A percentile compares a stretch with the other conserved stretches of the same genome.
Conservation (phyloP, 208 protist genomes). For the Trypanosoma vivax region DNA sequence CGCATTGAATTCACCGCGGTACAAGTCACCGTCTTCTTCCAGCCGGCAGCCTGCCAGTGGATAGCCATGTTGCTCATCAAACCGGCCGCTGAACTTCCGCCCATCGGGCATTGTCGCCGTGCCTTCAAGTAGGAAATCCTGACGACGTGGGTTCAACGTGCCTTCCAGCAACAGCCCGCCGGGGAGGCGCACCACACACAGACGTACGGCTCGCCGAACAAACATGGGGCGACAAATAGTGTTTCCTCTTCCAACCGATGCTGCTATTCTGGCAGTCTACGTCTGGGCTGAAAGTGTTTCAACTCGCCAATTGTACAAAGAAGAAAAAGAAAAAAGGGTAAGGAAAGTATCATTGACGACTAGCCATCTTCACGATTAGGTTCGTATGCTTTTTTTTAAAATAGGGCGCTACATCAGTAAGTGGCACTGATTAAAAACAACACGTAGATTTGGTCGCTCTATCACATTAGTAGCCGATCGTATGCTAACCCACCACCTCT, state of each 20-base stretch:
- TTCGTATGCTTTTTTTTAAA: too few species aligned
- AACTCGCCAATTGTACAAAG: neutral
- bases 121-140: constrained; percentile 49
- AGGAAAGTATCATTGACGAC: constrained; percentile 8
- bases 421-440: too few species aligned
- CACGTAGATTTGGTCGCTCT: too few species aligned
- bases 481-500: too few species aligned
- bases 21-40: constrained; percentile 87
- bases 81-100: constrained; percentile 65
- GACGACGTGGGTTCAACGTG: constrained; percentile 43
- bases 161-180: constrained; percentile 70
- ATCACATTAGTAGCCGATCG: too few species aligned
- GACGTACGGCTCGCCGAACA: constrained; percentile 8
- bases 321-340: constrained; percentile 21
- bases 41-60: constrained; percentile 69
- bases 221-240: constrained; percentile 9
- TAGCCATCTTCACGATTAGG: neutral
- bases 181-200: constrained; percentile 41
- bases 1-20: constrained; percentile 77
- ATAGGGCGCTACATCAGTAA: too few species aligned
- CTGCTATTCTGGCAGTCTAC: neutral
- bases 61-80: constrained; percentile 50
- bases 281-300: neutral
- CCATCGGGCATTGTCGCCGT: constrained; percentile 66
- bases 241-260: neutral